Evolutionary conservation across 805 yeast species (phyloP).

Genomic region (Hanseniaspora valbyensis): DNA sequence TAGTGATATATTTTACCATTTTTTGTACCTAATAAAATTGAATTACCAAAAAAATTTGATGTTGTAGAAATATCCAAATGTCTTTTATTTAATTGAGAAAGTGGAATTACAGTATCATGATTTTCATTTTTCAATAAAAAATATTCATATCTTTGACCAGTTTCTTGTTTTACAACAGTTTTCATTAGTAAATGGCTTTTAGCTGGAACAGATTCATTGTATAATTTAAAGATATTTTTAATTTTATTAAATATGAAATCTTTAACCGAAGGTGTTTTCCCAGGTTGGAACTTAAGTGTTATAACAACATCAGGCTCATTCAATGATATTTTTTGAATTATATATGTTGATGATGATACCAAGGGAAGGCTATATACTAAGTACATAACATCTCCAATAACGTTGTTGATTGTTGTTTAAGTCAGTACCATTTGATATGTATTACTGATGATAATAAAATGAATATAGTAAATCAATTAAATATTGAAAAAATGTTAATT

Average conservation of each 20-base stretch:
- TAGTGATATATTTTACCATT: constrained; percentile 19
- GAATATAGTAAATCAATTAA: constrained; percentile 41
- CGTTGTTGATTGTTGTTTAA: constrained; percentile 24
- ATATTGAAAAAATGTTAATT: constrained; percentile 35
- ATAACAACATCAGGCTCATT: constrained; percentile 8
- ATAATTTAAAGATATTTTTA: constrained; percentile 1
- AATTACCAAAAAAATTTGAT: background rate
- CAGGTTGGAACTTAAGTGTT: background rate
- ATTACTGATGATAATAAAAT: constrained; percentile 34
- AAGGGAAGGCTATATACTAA: constrained; percentile 49
- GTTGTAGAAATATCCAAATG: background rate
- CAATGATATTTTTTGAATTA: constrained; percentile 24
- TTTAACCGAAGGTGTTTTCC: background rate
- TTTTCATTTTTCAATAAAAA: background rate
- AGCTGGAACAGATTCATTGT: background rate
- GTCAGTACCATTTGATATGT: constrained; percentile 45
- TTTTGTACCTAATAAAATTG: constrained; percentile 16
- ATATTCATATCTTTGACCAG: constrained; percentile 1
- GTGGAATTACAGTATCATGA: background rate
- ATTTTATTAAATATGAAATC: background rate
- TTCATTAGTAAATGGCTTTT: background rate
- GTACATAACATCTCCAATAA: too few relatives aligned
- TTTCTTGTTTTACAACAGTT: background rate
- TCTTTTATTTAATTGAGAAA: background rate
- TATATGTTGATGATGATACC: constrained; percentile 28